Evolutionary conservation across 768 basidiomycete genomes (phyloP).

Genomic region (Serpula lacrymans): DNA sequence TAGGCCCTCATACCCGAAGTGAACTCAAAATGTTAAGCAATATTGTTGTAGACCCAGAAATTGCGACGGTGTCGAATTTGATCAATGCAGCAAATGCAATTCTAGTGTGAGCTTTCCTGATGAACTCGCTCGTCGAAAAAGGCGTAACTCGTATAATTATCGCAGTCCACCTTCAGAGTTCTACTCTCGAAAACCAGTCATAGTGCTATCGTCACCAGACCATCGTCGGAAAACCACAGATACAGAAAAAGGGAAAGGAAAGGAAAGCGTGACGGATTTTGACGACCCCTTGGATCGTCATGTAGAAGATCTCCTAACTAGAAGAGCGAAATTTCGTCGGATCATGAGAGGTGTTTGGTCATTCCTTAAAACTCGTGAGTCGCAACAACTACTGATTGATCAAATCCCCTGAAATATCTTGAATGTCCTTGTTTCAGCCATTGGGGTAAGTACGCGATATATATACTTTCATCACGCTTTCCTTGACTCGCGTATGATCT

Average conservation of each 20-base stretch:
- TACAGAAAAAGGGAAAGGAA: slow-evolving; percentile 27
- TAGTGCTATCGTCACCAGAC: slow-evolving; percentile 45
- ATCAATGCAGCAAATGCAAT: slow-evolving; percentile 82
- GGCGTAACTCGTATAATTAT: slow-evolving; percentile 4
- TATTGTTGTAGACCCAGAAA: slow-evolving; percentile 56
- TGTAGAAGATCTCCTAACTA: slow-evolving; percentile 70
- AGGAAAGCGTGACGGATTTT: slow-evolving; percentile 22
- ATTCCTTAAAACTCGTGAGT: slow-evolving; percentile 79
- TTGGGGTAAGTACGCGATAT: slow-evolving; percentile 53
- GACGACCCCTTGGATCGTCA: slow-evolving; percentile 64
- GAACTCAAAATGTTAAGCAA: slow-evolving; percentile 3
- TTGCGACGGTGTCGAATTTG: slow-evolving; percentile 69
- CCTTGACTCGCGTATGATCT: not conserved
- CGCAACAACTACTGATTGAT: not conserved
- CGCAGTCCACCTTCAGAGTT: slow-evolving; percentile 64
- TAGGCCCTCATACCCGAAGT: slow-evolving; percentile 21
- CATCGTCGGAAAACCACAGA: slow-evolving; percentile 15
- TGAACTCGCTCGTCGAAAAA: not conserved
- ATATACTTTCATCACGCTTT: not conserved
- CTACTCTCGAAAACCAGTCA: slow-evolving; percentile 67
- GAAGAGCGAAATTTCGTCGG: slow-evolving; percentile 55
- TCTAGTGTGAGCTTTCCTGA: slow-evolving; percentile 45
- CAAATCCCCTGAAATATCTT: slow-evolving; percentile 3
- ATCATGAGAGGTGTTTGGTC: slow-evolving; percentile 73
- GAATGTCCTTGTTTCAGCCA: slow-evolving; percentile 36